Percentiles rank a stretch among this genome's conserved stretches.
Conservation (phyloP, 805 yeast genomes). For the Yamadazyma akitaensis region DNA sequence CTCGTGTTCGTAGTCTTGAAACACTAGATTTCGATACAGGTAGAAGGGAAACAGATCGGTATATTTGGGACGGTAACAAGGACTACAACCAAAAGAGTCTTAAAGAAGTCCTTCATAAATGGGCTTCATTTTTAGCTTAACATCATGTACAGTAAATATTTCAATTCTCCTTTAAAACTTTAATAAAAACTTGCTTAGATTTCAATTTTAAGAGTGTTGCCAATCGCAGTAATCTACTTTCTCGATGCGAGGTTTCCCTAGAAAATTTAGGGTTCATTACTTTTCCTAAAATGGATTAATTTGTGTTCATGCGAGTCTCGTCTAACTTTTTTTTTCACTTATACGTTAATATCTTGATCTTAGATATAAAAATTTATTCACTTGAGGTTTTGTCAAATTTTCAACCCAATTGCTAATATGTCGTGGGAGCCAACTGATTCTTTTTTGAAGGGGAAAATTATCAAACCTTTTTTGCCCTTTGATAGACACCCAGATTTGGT, state of each 20-base stretch:
- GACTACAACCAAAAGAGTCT: slow-evolving; percentile 34
- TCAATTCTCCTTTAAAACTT: background rate
- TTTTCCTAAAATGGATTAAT: slow-evolving; percentile 13
- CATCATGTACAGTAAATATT: background rate
- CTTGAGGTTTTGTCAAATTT: background rate
- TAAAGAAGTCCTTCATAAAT: slow-evolving; percentile 32
- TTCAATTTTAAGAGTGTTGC: background rate
- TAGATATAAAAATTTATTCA: background rate
- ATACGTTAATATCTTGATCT: background rate
- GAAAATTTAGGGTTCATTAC: background rate
- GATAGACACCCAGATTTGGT: slow-evolving; percentile 39
- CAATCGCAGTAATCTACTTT: background rate
- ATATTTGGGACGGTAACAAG: slow-evolving; percentile 74
- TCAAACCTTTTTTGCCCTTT: slow-evolving; percentile 39
- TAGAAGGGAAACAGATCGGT: slow-evolving; percentile 76
- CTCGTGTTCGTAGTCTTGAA: slow-evolving; percentile 64
- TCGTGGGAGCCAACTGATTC: slow-evolving; percentile 37
- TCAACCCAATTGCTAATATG: slow-evolving; percentile 15
- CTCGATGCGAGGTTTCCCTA: background rate
- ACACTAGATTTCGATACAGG: slow-evolving; percentile 82
- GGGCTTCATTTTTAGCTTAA: slow-evolving; percentile 30
- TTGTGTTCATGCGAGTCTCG: slow-evolving; percentile 6
- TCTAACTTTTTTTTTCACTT: slow-evolving; percentile 4
- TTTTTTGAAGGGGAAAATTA: slow-evolving; percentile 36
- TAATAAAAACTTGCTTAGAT: background rate